A percentile compares a stretch with the other conserved stretches of the same genome.
These are phyloP conservation scores for Petunia secreta DNA, from an alignment of 257 asterid genomes.

Conservation along the genomic window DNA sequence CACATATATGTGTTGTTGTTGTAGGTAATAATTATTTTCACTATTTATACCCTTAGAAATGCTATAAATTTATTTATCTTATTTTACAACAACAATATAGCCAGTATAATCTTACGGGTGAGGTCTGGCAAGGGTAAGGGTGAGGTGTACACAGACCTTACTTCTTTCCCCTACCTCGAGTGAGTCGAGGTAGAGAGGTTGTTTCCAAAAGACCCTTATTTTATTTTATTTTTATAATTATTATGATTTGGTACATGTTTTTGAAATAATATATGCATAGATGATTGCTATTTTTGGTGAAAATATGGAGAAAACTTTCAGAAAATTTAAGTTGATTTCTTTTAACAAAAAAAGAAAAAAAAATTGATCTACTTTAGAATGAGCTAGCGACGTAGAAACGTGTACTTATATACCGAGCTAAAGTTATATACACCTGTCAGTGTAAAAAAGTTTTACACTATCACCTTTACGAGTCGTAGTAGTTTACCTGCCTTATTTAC, in stretches of 20 bases:
- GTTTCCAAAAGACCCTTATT: not conserved
- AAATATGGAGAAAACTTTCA: not conserved
- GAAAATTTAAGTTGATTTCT: not conserved
- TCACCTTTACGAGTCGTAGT: not conserved
- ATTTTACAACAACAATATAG: too few species aligned
- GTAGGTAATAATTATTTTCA: too few species aligned
- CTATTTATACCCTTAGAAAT: too few species aligned
- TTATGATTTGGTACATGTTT: not conserved
- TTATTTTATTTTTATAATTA: not conserved
- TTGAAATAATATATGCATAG: not conserved
- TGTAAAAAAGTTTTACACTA: not conserved
- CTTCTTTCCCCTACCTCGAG: too few species aligned
- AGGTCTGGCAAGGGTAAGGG: too few species aligned
- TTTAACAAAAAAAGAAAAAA: not conserved
- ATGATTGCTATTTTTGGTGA: conserved; percentile 8
- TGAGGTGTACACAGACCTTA: too few species aligned
- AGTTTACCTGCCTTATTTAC: not conserved
- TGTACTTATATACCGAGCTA: not conserved
- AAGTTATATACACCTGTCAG: not conserved
- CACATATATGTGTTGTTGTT: too few species aligned
- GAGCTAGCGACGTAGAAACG: not conserved
- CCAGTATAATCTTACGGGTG: too few species aligned
- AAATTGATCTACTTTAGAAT: not conserved
- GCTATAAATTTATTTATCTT: too few species aligned
- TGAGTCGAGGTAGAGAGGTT: too few species aligned